Evolutionary conservation across 192 early-diverging fungal species (phyloP).

Genomic region (Rhizoclosmatium globosum): DNA sequence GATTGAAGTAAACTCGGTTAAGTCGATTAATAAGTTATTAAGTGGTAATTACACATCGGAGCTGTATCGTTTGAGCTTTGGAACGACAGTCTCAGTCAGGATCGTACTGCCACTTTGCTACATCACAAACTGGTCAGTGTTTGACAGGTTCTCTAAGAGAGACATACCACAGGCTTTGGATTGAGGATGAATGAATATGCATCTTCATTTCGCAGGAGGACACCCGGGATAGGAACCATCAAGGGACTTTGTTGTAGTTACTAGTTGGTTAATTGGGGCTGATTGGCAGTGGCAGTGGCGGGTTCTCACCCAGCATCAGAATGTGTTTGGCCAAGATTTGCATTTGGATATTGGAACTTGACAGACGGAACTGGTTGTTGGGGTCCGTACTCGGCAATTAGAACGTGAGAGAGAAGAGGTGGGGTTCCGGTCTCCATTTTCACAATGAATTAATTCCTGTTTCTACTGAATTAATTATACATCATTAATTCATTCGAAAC

Average conservation of each 20-base stretch:
- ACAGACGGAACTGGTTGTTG: not conserved
- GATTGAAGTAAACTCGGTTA: not conserved
- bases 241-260: not conserved
- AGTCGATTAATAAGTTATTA: not conserved
- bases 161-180: not conserved
- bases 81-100: not conserved
- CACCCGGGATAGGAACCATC: not conserved
- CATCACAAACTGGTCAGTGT: not conserved
- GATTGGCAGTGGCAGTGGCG: not conserved
- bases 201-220: slow-evolving; percentile 10
- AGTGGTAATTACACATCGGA: not conserved
- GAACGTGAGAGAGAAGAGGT: not conserved
- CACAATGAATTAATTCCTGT: no score
- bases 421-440: not conserved
- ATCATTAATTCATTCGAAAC: no score
- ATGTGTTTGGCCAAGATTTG: not conserved
- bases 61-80: slow-evolving; percentile 1
- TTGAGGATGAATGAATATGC: slow-evolving; percentile 6
- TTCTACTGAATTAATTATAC: no score
- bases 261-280: not conserved
- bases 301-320: not conserved
- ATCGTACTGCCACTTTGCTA: not conserved
- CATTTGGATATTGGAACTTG: slow-evolving; percentile 14
- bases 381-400: slow-evolving; percentile 4
- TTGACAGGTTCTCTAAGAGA: not conserved